phyloP scores from a whole-genome alignment of 768 basidiomycete species.

The Xerocomellus intermedius region DNA sequence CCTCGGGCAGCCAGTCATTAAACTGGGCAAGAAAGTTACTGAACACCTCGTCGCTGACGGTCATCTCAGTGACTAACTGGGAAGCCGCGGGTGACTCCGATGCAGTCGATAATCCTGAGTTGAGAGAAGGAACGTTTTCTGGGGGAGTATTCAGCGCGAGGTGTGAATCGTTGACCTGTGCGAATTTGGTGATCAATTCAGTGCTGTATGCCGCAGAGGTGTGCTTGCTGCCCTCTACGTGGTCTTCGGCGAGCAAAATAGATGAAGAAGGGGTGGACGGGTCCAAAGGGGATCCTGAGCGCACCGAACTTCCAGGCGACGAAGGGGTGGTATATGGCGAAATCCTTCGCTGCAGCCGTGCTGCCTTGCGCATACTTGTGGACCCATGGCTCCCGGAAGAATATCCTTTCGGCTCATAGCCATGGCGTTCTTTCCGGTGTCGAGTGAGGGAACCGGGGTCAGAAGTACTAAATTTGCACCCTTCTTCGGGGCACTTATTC shows the following conservation, averaged over 20 bases:
- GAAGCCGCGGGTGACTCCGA: too few species aligned
- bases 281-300: neutral
- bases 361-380: neutral
- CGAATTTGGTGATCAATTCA: neutral
- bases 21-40: neutral
- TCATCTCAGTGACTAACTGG: too few species aligned
- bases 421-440: neutral
- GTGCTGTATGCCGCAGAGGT: neutral
- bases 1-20: neutral
- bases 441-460: neutral
- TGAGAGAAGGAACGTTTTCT: too few species aligned
- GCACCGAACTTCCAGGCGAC: neutral
- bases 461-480: neutral
- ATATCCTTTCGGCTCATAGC: constrained; percentile 1
- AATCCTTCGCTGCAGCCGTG: neutral
- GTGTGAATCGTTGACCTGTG: neutral
- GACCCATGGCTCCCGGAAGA: too few species aligned
- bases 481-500: neutral
- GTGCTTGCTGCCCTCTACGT: neutral
- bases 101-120: too few species aligned
- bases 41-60: too few species aligned
- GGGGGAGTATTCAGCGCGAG: neutral
- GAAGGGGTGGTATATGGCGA: constrained; percentile 6
- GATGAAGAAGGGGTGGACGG: neutral
- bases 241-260: neutral